Evolutionary conservation across 2,329 filamentous ascomycete species (phyloP).

Genomic region (Cytospora mali): DNA sequence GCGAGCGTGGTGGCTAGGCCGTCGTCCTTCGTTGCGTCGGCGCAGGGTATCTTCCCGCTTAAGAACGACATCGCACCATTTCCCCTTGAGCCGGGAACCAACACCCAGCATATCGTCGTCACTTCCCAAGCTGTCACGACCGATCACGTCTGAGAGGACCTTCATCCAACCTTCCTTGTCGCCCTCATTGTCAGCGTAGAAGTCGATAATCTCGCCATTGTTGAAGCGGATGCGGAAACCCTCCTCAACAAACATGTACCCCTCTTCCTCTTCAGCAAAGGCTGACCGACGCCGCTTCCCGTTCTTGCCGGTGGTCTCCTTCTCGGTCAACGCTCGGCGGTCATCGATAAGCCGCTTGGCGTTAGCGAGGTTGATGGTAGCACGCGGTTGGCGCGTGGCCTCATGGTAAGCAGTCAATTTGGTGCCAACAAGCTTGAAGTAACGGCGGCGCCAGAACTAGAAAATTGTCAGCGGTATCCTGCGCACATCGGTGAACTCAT

Average conservation of each 20-base stretch:
- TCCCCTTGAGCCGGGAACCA: constrained; percentile 49
- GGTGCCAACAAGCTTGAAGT: constrained; percentile 89
- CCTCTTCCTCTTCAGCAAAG: constrained; percentile 97
- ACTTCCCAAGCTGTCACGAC: constrained; percentile 53
- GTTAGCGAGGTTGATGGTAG: constrained; percentile 94
- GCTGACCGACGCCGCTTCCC: constrained; percentile 87
- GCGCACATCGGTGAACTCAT: not conserved
- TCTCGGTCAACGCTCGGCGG: constrained; percentile 78
- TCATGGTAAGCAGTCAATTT: constrained; percentile 97
- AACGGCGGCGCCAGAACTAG: constrained; percentile 95
- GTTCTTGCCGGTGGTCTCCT: constrained; percentile 74
- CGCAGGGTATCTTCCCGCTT: constrained; percentile 64
- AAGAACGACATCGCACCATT: constrained; percentile 70
- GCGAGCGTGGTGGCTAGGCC: constrained; percentile 51
- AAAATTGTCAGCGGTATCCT: constrained; percentile 41
- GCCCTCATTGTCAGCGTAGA: constrained; percentile 86
- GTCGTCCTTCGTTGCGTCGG: constrained; percentile 53
- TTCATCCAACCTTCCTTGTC: constrained; percentile 97
- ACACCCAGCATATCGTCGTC: constrained; percentile 49
- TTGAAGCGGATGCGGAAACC: constrained; percentile 98
- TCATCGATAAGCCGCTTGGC: constrained; percentile 94
- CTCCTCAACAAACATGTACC: constrained; percentile 99
- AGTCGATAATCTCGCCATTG: constrained; percentile 97
- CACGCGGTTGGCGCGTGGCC: constrained; percentile 89
- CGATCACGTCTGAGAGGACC: constrained; percentile 73